Percentiles rank a stretch among this genome's conserved stretches.
These are phyloP conservation scores for Oryza coarctata DNA, from an alignment of 176 grass and related monocot genomes.

Conservation along the genomic window DNA sequence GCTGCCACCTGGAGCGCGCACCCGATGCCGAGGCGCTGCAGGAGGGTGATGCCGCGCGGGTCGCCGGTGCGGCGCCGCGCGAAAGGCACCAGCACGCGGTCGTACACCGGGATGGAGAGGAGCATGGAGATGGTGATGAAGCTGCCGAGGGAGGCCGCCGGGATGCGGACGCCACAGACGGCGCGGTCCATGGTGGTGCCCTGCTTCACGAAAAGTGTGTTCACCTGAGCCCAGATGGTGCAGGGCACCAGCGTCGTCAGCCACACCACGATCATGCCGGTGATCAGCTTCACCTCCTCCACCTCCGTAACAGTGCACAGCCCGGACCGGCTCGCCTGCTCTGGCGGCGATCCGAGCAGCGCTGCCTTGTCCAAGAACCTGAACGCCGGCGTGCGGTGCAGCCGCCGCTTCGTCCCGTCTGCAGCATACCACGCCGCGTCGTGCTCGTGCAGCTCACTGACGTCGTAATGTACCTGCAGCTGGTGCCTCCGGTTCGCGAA, in stretches of 20 bases:
- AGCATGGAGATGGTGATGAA: slow-evolving; percentile 65
- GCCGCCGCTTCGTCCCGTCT: slow-evolving; percentile 42
- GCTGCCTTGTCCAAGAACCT: slow-evolving; percentile 67
- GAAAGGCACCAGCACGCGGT: slow-evolving; percentile 67
- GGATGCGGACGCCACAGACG: slow-evolving; percentile 41
- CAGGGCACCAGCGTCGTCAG: slow-evolving; percentile 59
- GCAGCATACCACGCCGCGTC: slow-evolving; percentile 34
- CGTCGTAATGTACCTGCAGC: neutral
- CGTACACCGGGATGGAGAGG: slow-evolving; percentile 60
- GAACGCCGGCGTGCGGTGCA: slow-evolving; percentile 39
- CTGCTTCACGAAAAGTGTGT: slow-evolving; percentile 83
- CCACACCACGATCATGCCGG: slow-evolving; percentile 59
- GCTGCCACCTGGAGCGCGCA: slow-evolving; percentile 47
- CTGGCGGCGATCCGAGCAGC: neutral
- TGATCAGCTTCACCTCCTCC: slow-evolving; percentile 63
- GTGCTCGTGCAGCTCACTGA: slow-evolving; percentile 42
- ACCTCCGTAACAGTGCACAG: slow-evolving; percentile 66
- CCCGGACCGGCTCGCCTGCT: too few relatives aligned
- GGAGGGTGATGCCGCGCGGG: slow-evolving; percentile 72
- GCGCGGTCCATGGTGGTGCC: slow-evolving; percentile 65
- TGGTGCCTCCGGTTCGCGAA: slow-evolving; percentile 25
- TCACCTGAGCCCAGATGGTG: slow-evolving; percentile 71
- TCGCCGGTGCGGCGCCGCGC: slow-evolving; percentile 52
- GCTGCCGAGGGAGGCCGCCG: slow-evolving; percentile 59
- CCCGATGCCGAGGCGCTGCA: slow-evolving; percentile 67